These are phyloP conservation scores for Protomyces pachydermus DNA, from an alignment of 1,139 yeast species.

Conservation along the genomic window DNA sequence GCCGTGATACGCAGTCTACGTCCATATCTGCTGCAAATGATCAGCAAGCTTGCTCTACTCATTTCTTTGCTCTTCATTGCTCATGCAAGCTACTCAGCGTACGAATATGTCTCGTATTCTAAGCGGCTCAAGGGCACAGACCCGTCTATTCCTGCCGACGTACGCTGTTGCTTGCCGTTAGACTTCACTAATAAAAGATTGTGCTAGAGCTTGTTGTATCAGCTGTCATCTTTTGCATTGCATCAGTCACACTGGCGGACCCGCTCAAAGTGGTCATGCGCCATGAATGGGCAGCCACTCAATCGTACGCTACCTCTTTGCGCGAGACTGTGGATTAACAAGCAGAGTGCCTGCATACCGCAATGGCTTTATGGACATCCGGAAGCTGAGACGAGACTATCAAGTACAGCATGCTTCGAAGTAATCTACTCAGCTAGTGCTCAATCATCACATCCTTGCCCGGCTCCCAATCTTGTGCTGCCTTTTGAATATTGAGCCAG, in stretches of 20 bases:
- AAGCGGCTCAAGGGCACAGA: background rate
- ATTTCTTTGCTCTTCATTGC: slow-evolving; percentile 17
- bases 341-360: slow-evolving; percentile 1
- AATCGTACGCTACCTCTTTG: background rate
- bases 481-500: slow-evolving; percentile 73
- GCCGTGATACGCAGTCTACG: no score
- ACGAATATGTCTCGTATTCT: slow-evolving; percentile 13
- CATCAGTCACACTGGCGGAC: slow-evolving; percentile 4
- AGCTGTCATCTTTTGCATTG: background rate
- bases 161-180: background rate
- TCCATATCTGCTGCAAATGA: background rate
- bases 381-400: slow-evolving; percentile 18
- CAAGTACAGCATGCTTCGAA: background rate
- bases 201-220: slow-evolving; percentile 12
- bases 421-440: slow-evolving; percentile 26
- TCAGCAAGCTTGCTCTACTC: background rate
- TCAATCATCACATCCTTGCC: slow-evolving; percentile 33
- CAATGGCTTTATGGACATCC: slow-evolving; percentile 13
- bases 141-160: slow-evolving; percentile 15
- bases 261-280: slow-evolving; percentile 17
- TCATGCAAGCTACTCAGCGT: slow-evolving; percentile 19
- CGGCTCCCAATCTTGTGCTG: slow-evolving; percentile 52
- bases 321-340: background rate
- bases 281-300: slow-evolving; percentile 14
- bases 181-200: background rate